Evolutionary conservation across 179 eudicot species (phyloP).

Genomic region (Corrigiola litoralis): DNA sequence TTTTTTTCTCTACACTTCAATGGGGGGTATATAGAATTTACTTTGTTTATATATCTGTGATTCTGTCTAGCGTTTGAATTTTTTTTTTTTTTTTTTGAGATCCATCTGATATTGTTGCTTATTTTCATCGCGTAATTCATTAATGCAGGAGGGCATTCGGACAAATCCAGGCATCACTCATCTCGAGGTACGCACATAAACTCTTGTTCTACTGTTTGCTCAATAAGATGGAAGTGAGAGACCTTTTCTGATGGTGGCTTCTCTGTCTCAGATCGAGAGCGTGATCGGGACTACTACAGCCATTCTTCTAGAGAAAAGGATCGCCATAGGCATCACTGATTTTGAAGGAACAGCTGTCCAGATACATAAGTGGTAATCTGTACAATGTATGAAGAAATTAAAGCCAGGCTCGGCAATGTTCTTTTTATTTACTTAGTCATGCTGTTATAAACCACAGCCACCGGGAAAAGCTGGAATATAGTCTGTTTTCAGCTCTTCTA

Average conservation of each 20-base stretch:
- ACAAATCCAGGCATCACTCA: conserved; percentile 63
- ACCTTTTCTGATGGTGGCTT: neutral
- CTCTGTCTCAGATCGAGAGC: conserved; percentile 58
- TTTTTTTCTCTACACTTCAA: neutral
- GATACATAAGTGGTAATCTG: too few relatives aligned
- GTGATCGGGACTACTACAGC: conserved; percentile 43
- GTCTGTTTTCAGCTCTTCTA: too few relatives aligned
- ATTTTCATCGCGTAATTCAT: conserved; percentile 6
- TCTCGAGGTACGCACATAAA: conserved; percentile 59
- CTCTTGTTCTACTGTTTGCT: neutral
- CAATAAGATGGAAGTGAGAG: neutral
- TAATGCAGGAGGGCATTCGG: conserved; percentile 55
- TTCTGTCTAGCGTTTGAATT: neutral
- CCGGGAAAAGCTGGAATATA: too few relatives aligned
- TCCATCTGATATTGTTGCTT: neutral
- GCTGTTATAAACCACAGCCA: too few relatives aligned
- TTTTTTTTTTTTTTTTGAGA: neutral
- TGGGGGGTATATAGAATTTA: neutral
- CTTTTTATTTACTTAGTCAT: neutral
- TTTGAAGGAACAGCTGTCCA: too few relatives aligned
- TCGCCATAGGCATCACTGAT: conserved; percentile 66
- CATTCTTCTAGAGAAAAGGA: conserved; percentile 75
- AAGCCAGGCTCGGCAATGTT: neutral
- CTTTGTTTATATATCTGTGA: neutral
- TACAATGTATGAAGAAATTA: neutral